Evolutionary conservation across 2,329 filamentous ascomycete genomes (phyloP), one percentile per base, ranked within the genome.

Genomic region (Phyllosticta ampelicida): DNA sequence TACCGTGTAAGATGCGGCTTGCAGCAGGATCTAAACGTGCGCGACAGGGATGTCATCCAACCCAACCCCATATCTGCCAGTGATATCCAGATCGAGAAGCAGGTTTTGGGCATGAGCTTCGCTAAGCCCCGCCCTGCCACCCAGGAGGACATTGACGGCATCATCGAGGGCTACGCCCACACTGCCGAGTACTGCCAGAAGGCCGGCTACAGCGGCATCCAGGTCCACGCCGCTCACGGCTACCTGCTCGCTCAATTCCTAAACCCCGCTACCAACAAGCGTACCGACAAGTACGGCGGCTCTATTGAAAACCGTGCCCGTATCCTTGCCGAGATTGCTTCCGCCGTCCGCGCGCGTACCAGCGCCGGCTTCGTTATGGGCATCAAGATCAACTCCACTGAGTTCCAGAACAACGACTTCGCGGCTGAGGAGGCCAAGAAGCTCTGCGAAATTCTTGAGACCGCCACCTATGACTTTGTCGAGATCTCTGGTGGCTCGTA

Each of bases 161-260:
- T 86, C n/a, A 75, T 84, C n/a, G 75, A 81, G 20, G 77, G 77
- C 2, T 87, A 85, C 64, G 80, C 80, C 0, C 79, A 86, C 63
- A 77, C 81, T 0, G 81, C 81, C 1, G 78, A 80, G 62, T 85
- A 78, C 62, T 71, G 83, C 9, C 74, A 84, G 60, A 79, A 79
- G 64, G 81, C 80, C 2, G 83, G 83, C 5, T 86, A 66, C 57
- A 75, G 78, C 60, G 77, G 77, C 9, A 68, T 73, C 20, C 62
- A 74, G 60, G 63, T 74, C 10, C 73, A 75, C 62, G 71, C 65
- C 30, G 72, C 71, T 9, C 69, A 71, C 60, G 69, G 69, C 11
- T 73, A 71, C 60, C 65, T 73, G 3, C 66, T 73, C 18, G 67
- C 70, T 5, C 71, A 73, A 50, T 73, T 73, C 64, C 64, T 73